Evolutionary conservation across 176 grass and related monocot species (phyloP).

Genomic region (Otatea glauca): DNA sequence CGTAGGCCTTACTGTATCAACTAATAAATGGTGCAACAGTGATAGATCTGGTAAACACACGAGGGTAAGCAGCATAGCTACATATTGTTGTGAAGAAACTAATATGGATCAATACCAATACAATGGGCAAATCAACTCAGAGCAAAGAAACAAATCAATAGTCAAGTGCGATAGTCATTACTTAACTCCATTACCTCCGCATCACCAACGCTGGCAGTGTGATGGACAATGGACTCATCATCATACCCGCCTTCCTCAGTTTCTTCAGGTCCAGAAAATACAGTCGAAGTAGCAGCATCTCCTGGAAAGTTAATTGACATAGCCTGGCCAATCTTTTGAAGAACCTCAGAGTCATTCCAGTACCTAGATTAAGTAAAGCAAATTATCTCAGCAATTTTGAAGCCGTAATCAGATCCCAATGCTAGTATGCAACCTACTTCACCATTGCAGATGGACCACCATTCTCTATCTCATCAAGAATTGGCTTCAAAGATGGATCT

Average conservation of each 20-base stretch:
- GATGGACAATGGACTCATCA: constrained; percentile 87
- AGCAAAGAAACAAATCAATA: not conserved
- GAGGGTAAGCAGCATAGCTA: not conserved
- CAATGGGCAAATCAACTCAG: not conserved
- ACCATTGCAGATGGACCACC: constrained; percentile 91
- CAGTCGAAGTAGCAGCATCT: constrained; percentile 57
- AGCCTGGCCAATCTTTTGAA: constrained; percentile 91
- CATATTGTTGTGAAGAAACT: not conserved
- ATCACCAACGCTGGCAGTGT: constrained; percentile 88
- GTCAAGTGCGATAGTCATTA: not conserved
- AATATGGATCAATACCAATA: constrained; percentile 3
- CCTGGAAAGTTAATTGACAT: constrained; percentile 71
- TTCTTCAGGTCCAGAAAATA: constrained; percentile 68
- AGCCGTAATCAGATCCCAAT: not conserved
- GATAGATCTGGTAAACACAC: not conserved
- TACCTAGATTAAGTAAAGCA: constrained; percentile 62
- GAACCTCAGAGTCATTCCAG: constrained; percentile 94
- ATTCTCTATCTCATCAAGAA: constrained; percentile 88
- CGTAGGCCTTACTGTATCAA: not conserved
- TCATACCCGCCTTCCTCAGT: constrained; percentile 63
- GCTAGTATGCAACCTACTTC: constrained; percentile 61
- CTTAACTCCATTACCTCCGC: constrained; percentile 62
- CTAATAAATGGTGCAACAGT: not conserved
- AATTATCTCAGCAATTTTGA: constrained; percentile 28
- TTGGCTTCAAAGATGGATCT: constrained; percentile 81